Conservation (phyloP, 2,329 filamentous ascomycete species). For the Furcasterigmium furcatum region DNA sequence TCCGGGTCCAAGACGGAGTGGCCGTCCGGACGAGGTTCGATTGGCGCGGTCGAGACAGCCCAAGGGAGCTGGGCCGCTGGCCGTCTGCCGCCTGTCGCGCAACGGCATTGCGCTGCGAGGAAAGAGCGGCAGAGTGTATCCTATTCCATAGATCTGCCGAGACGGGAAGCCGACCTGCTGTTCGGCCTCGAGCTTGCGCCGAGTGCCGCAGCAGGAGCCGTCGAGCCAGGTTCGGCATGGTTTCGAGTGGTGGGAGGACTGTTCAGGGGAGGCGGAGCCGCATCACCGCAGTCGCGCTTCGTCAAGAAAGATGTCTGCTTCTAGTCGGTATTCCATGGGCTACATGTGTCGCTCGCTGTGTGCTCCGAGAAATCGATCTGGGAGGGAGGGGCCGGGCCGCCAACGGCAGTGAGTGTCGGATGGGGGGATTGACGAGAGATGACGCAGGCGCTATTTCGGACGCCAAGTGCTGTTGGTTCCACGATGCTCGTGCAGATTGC, state of each 20-base stretch:
- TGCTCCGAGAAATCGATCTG: background rate
- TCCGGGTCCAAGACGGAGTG: background rate
- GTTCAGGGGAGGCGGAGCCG: background rate
- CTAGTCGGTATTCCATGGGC: background rate
- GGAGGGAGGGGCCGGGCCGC: background rate
- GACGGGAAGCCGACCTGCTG: background rate
- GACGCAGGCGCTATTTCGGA: background rate
- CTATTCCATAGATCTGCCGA: constrained; percentile 2
- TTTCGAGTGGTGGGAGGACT: background rate
- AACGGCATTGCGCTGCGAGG: background rate
- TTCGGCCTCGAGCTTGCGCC: constrained; percentile 1
- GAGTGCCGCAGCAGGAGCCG: constrained; percentile 1
- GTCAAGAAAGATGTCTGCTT: background rate
- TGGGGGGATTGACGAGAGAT: background rate
- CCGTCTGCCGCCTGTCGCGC: background rate
- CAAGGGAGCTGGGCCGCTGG: background rate
- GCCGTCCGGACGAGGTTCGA: background rate
- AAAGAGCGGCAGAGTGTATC: background rate
- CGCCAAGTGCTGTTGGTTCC: background rate
- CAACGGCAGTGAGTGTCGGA: background rate
- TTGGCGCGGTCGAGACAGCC: background rate
- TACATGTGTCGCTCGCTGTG: background rate
- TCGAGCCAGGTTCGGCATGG: constrained; percentile 1
- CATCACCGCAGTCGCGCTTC: constrained; percentile 1
- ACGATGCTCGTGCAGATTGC: too few relatives aligned